phyloP scores from a whole-genome alignment of 257 asterid genomes.

The Nicotiana undulata region DNA sequence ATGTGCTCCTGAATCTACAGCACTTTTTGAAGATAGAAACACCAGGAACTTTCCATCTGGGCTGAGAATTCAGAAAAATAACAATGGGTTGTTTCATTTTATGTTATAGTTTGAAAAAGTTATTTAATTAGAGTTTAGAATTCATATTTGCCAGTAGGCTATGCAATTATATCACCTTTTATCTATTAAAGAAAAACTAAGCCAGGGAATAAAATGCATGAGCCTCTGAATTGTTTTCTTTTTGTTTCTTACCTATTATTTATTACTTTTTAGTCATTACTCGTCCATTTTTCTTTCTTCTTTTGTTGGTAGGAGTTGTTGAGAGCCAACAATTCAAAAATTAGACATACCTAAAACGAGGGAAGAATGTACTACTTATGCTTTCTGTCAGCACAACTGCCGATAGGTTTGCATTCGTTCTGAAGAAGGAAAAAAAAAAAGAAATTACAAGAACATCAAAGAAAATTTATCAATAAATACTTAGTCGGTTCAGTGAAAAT shows the following conservation, averaged over 20 bases:
- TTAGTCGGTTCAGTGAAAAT: neutral
- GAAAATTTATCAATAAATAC: neutral
- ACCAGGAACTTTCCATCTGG: conserved; percentile 72
- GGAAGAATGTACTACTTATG: conserved; percentile 74
- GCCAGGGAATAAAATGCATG: neutral
- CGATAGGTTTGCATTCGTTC: conserved; percentile 24
- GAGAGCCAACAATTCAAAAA: neutral
- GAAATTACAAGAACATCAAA: conserved; percentile 2
- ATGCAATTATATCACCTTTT: neutral
- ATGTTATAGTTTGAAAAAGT: neutral
- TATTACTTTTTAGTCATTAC: no score
- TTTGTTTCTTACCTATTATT: neutral
- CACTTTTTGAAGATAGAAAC: conserved; percentile 62
- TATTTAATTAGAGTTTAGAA: neutral
- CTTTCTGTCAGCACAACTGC: conserved; percentile 39
- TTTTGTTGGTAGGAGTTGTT: neutral
- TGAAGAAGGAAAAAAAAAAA: conserved; percentile 19
- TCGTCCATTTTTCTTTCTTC: neutral
- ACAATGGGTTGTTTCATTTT: neutral
- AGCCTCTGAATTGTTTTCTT: neutral
- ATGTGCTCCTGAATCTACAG: conserved; percentile 91
- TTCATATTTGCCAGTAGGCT: neutral
- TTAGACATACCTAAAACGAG: conserved; percentile 61
- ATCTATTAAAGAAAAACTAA: neutral
- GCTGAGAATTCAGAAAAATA: conserved; percentile 33